Evolutionary conservation across 257 asterid species (phyloP), one percentile per base, ranked within the genome.

Genomic region (Nemophila menziesii): DNA sequence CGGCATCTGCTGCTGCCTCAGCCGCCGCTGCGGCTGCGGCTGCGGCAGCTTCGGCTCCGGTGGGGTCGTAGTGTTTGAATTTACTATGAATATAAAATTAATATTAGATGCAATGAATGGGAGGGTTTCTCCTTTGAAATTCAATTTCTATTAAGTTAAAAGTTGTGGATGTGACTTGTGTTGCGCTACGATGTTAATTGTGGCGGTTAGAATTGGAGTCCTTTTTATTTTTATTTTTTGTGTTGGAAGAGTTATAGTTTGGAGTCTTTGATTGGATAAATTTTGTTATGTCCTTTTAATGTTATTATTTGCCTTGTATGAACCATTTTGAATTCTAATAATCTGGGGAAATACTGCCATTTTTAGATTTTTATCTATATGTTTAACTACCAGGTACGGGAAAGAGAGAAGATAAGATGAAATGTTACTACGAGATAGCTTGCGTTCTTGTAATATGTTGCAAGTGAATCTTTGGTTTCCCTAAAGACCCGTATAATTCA

Each of bases 21-120:
- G 55, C 63, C 0, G 63, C 65, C 2, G 59, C 79, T 0, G 68
- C 68, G 2, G 69, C 79, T 0, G 72, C 72, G 2, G 75, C 77
- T 0, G 79, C 75, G 0, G 56, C 80, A 2, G 73, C 80, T 0
- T 77, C 81, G 0, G 73, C 77, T 4, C 80, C 85, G 8, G 73
- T 68, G n/a, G 71, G 77, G 52, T 62, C 81, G 51, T 73, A 73
- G 67, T n/a, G 10, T n/a, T 14, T 17, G 20, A 14, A 16, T 39
- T 39, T 21, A 14, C 11, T 39, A 21, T 39, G 43, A 19, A 39
- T 39, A 39, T 39, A 15, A 3, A n/a, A n/a, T n/a, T n/a, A n/a
- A 12, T 39, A 29, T 29, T 29, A 29, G 36, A 7, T 29, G 36
- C 36, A 29, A 5, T 29, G 36, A 10, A 29, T 7, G 36, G 12